Evolutionary conservation across 2,329 filamentous ascomycete genomes (phyloP), one percentile per base, ranked within the genome.

Genomic region (Neonectria sp.): DNA sequence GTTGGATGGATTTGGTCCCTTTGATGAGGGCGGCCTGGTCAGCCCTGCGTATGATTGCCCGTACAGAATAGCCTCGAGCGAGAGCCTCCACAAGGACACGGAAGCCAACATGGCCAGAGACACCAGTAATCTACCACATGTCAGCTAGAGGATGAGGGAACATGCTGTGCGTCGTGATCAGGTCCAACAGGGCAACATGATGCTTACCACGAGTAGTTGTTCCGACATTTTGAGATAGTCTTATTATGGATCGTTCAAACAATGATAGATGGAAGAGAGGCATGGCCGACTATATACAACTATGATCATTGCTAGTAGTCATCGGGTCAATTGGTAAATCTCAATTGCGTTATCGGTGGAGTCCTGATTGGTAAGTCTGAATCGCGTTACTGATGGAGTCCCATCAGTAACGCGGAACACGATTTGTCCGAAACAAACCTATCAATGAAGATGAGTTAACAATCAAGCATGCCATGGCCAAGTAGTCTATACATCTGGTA

Each of bases 71-170:
- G 4, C 55, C 55, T 7, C 13, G 7, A 7, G 2, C 6, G 1
- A 58, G 55, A 25, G 55, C 55, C 27, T 58, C 27, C 6, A 24
- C 27, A 24, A 58, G 55, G 17, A 58, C 55, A n/a, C 43, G 43
- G 35, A 49, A 58, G 27, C 55, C 55, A 7, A 58, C 29, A 33
- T 58, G 43, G 15, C 55, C 55, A 9, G 55, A 49, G 27, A 49
- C 55, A 24, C 55, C 55, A 35, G 55, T 58, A 21, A 58, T 48
- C 55, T 49, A 46, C 8, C 13, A 24, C 3, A 46, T 12, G 5
- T 40, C 35, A 40, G 5, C 35, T 40, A 40, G 12, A 40, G 35
- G 4, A 40, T 6, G 9, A 40, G 35, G 35, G 17, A 40, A 40
- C 35, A 12, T 40, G 9, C 3, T 12, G 35, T 6, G 35, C 5